phyloP scores from a whole-genome alignment of 2,329 filamentous ascomycete genomes.

The Xylaria sp. region DNA sequence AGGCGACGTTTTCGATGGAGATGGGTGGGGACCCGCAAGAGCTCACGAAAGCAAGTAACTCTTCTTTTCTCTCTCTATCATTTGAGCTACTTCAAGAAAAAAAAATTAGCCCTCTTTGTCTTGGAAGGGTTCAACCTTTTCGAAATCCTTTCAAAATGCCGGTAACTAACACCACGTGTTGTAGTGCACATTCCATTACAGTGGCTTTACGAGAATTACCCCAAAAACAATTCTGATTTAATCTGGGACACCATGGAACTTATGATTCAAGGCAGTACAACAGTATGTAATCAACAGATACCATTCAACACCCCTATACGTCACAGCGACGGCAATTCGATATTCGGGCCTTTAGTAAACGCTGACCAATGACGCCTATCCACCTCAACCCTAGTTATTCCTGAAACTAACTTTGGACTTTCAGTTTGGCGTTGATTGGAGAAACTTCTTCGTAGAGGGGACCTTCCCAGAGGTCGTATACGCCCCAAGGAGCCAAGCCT shows the following conservation, averaged over 20 bases:
- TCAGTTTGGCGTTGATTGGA: slow-evolving; percentile 49
- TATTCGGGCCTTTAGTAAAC: neutral
- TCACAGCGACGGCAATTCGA: neutral
- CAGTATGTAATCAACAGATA: slow-evolving; percentile 49
- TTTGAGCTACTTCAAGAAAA: neutral
- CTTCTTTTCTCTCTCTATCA: neutral
- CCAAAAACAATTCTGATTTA: slow-evolving; percentile 48
- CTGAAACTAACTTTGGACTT: neutral
- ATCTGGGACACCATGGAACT: slow-evolving; percentile 56
- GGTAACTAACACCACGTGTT: neutral
- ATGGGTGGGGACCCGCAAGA: slow-evolving; percentile 49
- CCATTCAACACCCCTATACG: neutral
- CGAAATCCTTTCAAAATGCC: no score
- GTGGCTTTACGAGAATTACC: slow-evolving; percentile 52
- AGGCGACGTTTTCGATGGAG: slow-evolving; percentile 54
- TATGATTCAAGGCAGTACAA: slow-evolving; percentile 57
- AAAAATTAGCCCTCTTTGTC: neutral
- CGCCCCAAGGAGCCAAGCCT: slow-evolving; percentile 42
- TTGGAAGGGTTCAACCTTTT: neutral
- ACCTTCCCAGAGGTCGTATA: slow-evolving; percentile 47
- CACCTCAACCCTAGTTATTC: neutral
- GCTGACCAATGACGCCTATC: neutral
- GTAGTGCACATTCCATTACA: slow-evolving; percentile 47
- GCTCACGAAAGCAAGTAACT: slow-evolving; percentile 50
- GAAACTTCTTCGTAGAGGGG: slow-evolving; percentile 48